These are phyloP conservation scores for Aphanomyces cochlioides DNA, from an alignment of 352 stramenopile species.

Conservation along the genomic window DNA sequence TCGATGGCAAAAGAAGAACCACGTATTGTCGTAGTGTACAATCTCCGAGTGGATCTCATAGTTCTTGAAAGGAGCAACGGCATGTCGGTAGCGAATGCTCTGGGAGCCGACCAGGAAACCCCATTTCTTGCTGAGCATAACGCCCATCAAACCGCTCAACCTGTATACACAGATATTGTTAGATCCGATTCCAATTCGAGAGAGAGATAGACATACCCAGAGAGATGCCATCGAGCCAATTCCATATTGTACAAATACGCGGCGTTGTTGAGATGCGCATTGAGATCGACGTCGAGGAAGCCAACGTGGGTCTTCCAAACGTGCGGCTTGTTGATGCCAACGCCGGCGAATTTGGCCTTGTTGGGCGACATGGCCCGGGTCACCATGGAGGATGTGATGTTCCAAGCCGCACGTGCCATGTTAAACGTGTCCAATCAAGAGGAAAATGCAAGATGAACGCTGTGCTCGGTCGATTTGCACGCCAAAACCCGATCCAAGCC, in stretches of 20 bases:
- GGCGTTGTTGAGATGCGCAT: conserved; percentile 85
- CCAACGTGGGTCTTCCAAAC: conserved; percentile 64
- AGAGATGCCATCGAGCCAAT: conserved; percentile 80
- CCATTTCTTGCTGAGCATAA: conserved; percentile 4
- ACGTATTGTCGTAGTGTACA: conserved; percentile 53
- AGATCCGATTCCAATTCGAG: neutral
- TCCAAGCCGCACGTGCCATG: conserved; percentile 14
- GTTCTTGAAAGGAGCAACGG: conserved; percentile 50
- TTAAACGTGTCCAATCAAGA: neutral
- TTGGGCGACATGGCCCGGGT: conserved; percentile 15
- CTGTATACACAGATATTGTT: conserved; percentile 31
- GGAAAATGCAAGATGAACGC: no score
- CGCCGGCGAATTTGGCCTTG: conserved; percentile 31
- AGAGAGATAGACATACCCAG: conserved; percentile 44
- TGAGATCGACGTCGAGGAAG: conserved; percentile 77
- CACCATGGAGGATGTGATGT: conserved; percentile 1
- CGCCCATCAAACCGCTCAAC: conserved; percentile 14
- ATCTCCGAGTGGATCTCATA: conserved; percentile 62
- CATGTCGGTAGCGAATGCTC: conserved; percentile 54
- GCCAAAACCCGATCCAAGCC: no score
- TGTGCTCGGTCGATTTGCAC: no score
- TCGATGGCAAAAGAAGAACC: conserved; percentile 60
- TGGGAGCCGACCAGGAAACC: conserved; percentile 29
- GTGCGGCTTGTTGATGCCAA: conserved; percentile 59
- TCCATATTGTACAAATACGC: conserved; percentile 81